Evolutionary conservation across 2,329 filamentous ascomycete genomes (phyloP).

Genomic region (Thyridium curvatum): DNA sequence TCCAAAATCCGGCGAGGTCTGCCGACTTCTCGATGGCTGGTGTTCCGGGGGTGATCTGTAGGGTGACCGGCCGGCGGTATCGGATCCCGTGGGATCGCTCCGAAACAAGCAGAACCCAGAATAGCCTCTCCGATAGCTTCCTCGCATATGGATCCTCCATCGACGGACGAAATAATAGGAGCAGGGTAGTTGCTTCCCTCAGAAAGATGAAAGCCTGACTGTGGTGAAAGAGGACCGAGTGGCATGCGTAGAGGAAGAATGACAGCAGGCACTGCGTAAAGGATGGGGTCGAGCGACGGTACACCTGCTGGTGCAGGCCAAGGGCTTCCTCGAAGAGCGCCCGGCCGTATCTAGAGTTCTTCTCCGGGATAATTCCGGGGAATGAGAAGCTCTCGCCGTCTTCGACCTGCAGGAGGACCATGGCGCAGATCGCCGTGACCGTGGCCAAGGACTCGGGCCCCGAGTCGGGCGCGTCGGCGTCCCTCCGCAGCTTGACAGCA

Average conservation of each 20-base stretch:
- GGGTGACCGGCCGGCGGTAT: constrained; percentile 34
- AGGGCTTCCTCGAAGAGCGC: constrained; percentile 29
- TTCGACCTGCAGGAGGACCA: constrained; percentile 34
- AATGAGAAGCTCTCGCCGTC: constrained; percentile 23
- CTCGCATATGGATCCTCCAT: constrained; percentile 14
- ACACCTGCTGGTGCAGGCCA: constrained; percentile 24
- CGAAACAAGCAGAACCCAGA: constrained; percentile 37
- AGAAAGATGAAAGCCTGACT: constrained; percentile 35
- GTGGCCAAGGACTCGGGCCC: constrained; percentile 27
- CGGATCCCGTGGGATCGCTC: constrained; percentile 37
- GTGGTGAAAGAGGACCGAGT: constrained; percentile 33
- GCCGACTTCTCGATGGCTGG: constrained; percentile 18
- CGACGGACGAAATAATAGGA: constrained; percentile 24
- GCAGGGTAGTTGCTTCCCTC: constrained; percentile 34
- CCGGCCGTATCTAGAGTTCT: constrained; percentile 28
- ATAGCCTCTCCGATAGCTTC: constrained; percentile 26
- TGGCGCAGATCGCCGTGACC: constrained; percentile 30
- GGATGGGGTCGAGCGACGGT: constrained; percentile 24
- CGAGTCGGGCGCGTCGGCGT: constrained; percentile 14
- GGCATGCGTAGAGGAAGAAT: constrained; percentile 39
- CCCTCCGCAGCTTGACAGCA: constrained; percentile 13
- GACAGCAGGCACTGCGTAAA: constrained; percentile 31
- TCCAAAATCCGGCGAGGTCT: constrained; percentile 29
- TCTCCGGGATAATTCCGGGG: constrained; percentile 24
- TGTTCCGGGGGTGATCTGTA: constrained; percentile 31